A percentile compares a stretch with the other conserved stretches of the same genome.
phyloP scores from a whole-genome alignment of 1,139 yeast genomes.

The Suhomyces maxii region DNA sequence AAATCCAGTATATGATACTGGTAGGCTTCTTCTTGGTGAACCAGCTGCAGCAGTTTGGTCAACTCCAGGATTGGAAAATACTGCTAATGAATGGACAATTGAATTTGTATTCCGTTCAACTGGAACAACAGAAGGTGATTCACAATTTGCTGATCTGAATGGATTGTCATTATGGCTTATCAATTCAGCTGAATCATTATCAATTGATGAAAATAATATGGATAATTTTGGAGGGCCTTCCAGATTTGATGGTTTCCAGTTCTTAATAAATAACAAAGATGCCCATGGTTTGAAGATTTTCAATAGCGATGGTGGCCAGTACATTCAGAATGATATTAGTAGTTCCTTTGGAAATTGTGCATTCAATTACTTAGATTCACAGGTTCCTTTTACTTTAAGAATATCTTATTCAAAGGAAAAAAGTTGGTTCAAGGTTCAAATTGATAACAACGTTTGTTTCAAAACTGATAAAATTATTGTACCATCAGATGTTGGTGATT shows the following conservation, averaged over 20 bases:
- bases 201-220: slow-evolving; percentile 21
- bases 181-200: slow-evolving; percentile 25
- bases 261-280: slow-evolving; percentile 49
- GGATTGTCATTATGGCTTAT: slow-evolving; percentile 57
- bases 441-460: slow-evolving; percentile 70
- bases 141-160: slow-evolving; percentile 33
- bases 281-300: slow-evolving; percentile 57
- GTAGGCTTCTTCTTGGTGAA: slow-evolving; percentile 40
- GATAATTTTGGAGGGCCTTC: slow-evolving; percentile 51
- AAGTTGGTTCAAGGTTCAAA: slow-evolving; percentile 57
- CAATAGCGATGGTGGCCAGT: slow-evolving; percentile 54
- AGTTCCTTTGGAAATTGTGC: slow-evolving; percentile 57
- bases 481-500: slow-evolving; percentile 29
- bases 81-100: slow-evolving; percentile 53
- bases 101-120: slow-evolving; percentile 63
- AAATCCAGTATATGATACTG: slow-evolving; percentile 34
- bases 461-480: slow-evolving; percentile 55
- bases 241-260: slow-evolving; percentile 60
- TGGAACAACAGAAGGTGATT: slow-evolving; percentile 36
- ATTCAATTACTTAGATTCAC: slow-evolving; percentile 60
- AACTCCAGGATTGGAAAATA: slow-evolving; percentile 28
- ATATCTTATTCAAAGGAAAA: slow-evolving; percentile 51
- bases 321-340: slow-evolving; percentile 14
- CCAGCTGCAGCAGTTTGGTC: slow-evolving; percentile 49
- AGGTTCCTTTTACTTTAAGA: slow-evolving; percentile 69